Conservation (phyloP, 345 rosid species). For the Theobroma cacao region DNA sequence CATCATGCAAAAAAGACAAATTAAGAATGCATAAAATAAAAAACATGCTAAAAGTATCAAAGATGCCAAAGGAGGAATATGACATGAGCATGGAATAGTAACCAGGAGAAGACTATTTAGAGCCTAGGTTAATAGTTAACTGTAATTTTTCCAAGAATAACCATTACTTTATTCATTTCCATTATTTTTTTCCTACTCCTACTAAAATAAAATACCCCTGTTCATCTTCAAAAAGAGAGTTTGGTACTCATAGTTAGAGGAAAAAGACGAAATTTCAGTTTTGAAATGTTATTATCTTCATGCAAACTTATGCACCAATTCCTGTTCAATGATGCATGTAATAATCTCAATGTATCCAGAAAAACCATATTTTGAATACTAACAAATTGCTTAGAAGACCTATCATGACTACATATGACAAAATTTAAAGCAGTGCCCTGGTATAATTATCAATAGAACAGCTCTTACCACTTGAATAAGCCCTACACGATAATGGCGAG, state of each 20-base stretch:
- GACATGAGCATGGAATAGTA: background rate
- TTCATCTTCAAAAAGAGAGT: background rate
- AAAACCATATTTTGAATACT: background rate
- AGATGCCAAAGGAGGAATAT: conserved; percentile 4
- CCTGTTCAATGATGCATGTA: background rate
- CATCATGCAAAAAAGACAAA: conserved; percentile 2
- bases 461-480: conserved; percentile 85
- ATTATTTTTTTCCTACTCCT: background rate
- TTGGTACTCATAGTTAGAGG: background rate
- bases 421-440: background rate
- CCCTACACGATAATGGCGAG: conserved; percentile 92
- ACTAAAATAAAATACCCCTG: background rate
- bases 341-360: background rate
- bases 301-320: background rate
- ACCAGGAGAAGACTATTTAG: background rate
- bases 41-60: conserved; percentile 1
- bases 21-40: background rate
- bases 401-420: background rate
- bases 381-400: background rate
- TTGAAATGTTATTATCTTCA: background rate
- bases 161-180: background rate
- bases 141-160: background rate
- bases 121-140: background rate
- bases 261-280: background rate
- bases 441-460: conserved; percentile 6